These are phyloP conservation scores for Fonsecaea erecta DNA, from an alignment of 2,329 filamentous ascomycete genomes.

Conservation along the genomic window DNA sequence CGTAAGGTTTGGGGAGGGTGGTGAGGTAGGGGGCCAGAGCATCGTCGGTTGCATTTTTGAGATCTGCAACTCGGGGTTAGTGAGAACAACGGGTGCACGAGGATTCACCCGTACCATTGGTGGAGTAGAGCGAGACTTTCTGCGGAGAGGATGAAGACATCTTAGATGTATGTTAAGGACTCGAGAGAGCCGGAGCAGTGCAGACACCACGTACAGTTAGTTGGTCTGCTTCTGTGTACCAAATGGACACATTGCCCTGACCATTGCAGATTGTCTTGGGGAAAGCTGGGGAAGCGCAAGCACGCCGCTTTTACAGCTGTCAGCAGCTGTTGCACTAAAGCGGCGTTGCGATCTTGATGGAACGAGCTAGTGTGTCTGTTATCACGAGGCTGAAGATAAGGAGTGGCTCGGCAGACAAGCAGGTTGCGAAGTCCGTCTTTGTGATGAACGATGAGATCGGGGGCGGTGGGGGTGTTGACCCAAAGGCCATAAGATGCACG, in stretches of 20 bases:
- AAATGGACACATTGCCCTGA: conserved; percentile 1
- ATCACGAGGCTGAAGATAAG: conserved; percentile 8
- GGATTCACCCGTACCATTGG: conserved; percentile 47
- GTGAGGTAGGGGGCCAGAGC: conserved; percentile 92
- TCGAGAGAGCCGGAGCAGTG: not conserved
- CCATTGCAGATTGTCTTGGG: not conserved
- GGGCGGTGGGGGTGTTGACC: not conserved
- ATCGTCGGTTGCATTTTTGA: conserved; percentile 97
- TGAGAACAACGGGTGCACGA: not conserved
- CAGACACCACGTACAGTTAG: not conserved
- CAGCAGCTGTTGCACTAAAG: no score
- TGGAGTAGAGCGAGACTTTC: conserved; percentile 53
- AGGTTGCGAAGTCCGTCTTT: not conserved
- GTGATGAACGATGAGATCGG: not conserved
- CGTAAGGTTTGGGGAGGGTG: conserved; percentile 65
- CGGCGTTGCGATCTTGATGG: no score
- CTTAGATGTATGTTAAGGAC: not conserved
- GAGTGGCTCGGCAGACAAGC: conserved; percentile 9
- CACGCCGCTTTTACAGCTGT: not conserved
- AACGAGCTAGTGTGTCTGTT: not conserved
- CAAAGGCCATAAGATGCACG: not conserved
- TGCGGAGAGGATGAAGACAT: conserved; percentile 24
- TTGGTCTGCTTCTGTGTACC: not conserved
- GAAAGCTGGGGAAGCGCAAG: not conserved
- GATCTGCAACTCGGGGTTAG: conserved; percentile 61